A percentile compares a stretch with the other conserved stretches of the same genome.
phyloP scores from a whole-genome alignment of 768 basidiomycete species.

The Artomyces pyxidatus region DNA sequence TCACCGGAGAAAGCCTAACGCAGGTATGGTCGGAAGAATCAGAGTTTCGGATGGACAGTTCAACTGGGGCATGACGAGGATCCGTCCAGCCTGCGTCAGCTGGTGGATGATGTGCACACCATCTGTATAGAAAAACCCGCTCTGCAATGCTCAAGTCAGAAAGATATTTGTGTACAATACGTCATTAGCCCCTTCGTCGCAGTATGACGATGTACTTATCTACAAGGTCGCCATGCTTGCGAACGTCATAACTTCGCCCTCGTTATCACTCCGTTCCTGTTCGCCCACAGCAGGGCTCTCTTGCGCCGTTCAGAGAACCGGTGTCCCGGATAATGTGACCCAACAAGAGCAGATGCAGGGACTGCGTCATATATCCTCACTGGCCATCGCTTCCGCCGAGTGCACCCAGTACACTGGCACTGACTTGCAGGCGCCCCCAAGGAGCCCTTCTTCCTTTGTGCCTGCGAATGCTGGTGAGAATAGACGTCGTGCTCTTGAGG shows the following conservation, averaged over 20 bases:
- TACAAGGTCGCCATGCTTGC: slow-evolving; percentile 74
- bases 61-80: slow-evolving; percentile 77
- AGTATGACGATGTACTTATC: slow-evolving; percentile 74
- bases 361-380: slow-evolving; percentile 84
- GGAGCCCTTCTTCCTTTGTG: slow-evolving; percentile 60
- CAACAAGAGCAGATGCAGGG: slow-evolving; percentile 77
- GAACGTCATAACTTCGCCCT: slow-evolving; percentile 69
- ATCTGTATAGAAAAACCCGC: slow-evolving; percentile 36
- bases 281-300: slow-evolving; percentile 46
- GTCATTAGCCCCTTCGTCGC: slow-evolving; percentile 90
- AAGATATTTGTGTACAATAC: slow-evolving; percentile 62
- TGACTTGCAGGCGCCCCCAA: slow-evolving; percentile 70
- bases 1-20: slow-evolving; percentile 73
- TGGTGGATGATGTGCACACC: slow-evolving; percentile 96
- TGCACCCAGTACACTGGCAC: slow-evolving; percentile 77
- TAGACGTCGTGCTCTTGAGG: slow-evolving; percentile 59
- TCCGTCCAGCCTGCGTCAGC: slow-evolving; percentile 87
- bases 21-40: slow-evolving; percentile 68
- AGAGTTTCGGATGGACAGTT: slow-evolving; percentile 80
- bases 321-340: slow-evolving; percentile 83
- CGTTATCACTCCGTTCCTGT: slow-evolving; percentile 57
- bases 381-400: slow-evolving; percentile 69
- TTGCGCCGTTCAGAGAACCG: slow-evolving; percentile 69
- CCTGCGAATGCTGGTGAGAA: slow-evolving; percentile 56
- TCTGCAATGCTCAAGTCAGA: slow-evolving; percentile 3